Percentiles rank a stretch among this genome's conserved stretches.
These are phyloP conservation scores for Lachancea fermentati DNA, from an alignment of 805 yeast species.

Conservation along the genomic window DNA sequence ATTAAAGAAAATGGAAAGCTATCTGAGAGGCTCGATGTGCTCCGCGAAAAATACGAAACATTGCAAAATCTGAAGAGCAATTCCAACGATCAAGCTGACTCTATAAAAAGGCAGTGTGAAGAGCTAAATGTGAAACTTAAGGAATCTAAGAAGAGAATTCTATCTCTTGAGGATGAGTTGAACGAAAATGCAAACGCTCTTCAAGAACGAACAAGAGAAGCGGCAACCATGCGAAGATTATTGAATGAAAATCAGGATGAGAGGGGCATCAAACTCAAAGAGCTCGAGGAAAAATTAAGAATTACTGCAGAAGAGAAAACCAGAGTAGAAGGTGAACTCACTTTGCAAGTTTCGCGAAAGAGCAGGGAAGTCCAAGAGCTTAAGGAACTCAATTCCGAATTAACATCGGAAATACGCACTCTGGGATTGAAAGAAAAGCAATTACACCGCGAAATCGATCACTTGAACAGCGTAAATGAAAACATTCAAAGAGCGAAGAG, in stretches of 20 bases:
- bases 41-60: conserved; percentile 36
- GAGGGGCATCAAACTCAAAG: conserved; percentile 46
- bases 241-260: conserved; percentile 63
- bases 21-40: conserved; percentile 37
- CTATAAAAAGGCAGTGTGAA: conserved; percentile 61
- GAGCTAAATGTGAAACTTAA: conserved; percentile 61
- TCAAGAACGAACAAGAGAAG: conserved; percentile 78
- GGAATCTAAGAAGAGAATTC: conserved; percentile 57
- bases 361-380: conserved; percentile 64
- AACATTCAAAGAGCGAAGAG: conserved; percentile 25
- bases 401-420: conserved; percentile 35
- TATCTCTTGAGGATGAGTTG: conserved; percentile 76
- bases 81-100: conserved; percentile 41
- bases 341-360: conserved; percentile 45
- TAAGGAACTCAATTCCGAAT: conserved; percentile 38
- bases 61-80: conserved; percentile 34
- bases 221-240: conserved; percentile 62
- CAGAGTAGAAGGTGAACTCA: conserved; percentile 49
- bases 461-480: conserved; percentile 27
- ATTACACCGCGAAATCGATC: conserved; percentile 28
- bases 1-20: conserved; percentile 37
- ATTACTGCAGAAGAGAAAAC: conserved; percentile 56
- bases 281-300: conserved; percentile 47
- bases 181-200: conserved; percentile 63
- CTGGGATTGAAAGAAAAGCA: conserved; percentile 35